A percentile compares a stretch with the other conserved stretches of the same genome.
phyloP scores from a whole-genome alignment of 2,329 filamentous ascomycete species.

The Aspergillus ochraceus region DNA sequence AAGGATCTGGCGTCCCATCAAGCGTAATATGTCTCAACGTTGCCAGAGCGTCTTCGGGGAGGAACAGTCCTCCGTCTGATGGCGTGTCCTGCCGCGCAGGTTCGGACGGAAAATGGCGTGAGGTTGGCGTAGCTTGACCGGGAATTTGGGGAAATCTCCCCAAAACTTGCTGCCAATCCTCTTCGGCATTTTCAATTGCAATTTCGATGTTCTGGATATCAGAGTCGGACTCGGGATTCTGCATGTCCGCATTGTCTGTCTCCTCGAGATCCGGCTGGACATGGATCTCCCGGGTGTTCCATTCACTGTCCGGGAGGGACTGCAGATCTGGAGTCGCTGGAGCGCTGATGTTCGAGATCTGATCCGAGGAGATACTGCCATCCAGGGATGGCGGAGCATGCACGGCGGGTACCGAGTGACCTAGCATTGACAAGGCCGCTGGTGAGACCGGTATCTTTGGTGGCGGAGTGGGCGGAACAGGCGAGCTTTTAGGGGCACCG shows the following conservation, averaged over 20 bases:
- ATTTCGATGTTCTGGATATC: conserved; percentile 36
- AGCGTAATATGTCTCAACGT: conserved; percentile 74
- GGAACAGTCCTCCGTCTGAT: conserved; percentile 59
- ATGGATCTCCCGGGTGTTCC: conserved; percentile 50
- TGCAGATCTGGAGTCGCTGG: conserved; percentile 78
- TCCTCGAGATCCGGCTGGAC: conserved; percentile 35
- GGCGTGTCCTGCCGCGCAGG: conserved; percentile 28
- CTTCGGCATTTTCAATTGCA: conserved; percentile 39
- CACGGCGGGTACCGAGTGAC: conserved; percentile 67
- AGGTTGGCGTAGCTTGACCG: conserved; percentile 19
- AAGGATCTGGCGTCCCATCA: conserved; percentile 43
- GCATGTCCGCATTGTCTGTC: conserved; percentile 25
- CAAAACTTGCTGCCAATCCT: conserved; percentile 61
- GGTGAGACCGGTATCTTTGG: conserved; percentile 71
- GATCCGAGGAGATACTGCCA: conserved; percentile 84
- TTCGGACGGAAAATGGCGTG: conserved; percentile 18
- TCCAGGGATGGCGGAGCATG: conserved; percentile 87
- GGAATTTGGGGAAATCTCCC: conserved; percentile 44
- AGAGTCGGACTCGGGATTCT: conserved; percentile 23
- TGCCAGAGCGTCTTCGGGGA: conserved; percentile 78
- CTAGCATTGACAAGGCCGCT: conserved; percentile 70
- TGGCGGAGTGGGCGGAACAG: conserved; percentile 50
- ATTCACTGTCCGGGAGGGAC: conserved; percentile 58
- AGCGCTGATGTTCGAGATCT: conserved; percentile 78
- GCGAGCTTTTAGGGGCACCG: conserved; percentile 51